phyloP scores from a whole-genome alignment of 345 rosid species.

The Raphanus sativus region DNA sequence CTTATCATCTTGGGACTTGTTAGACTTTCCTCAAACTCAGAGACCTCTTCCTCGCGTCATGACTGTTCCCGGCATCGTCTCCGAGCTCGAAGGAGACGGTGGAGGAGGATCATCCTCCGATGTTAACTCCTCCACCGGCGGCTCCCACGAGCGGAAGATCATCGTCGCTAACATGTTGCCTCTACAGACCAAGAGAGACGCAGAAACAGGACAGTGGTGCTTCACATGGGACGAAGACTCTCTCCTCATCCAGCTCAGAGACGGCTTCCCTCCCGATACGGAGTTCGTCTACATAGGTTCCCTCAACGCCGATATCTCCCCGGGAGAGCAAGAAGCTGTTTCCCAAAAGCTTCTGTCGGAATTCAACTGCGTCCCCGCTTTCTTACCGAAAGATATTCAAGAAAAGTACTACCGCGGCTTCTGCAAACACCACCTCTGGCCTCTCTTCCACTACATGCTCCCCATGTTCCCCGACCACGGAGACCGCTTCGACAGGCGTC shows the following conservation, averaged over 20 bases:
- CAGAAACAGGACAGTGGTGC: conserved; percentile 54
- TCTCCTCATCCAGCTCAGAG: conserved; percentile 56
- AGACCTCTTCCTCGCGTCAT: conserved; percentile 68
- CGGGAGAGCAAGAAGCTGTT: conserved; percentile 65
- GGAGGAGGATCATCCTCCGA: conserved; percentile 48
- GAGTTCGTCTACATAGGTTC: conserved; percentile 74
- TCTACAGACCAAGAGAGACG: conserved; percentile 47
- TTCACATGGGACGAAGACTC: conserved; percentile 65
- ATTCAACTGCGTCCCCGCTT: conserved; percentile 73
- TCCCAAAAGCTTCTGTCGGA: conserved; percentile 58
- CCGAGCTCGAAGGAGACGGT: conserved; percentile 52
- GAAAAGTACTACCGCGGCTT: conserved; percentile 68
- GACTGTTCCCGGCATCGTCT: conserved; percentile 70
- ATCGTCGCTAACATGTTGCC: conserved; percentile 63
- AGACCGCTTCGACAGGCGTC: conserved; percentile 65
- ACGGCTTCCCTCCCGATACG: conserved; percentile 60
- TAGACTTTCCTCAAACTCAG: conserved; percentile 60
- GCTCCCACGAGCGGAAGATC: conserved; percentile 50
- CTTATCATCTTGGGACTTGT: conserved; percentile 57
- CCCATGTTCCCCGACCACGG: conserved; percentile 83
- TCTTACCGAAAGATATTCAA: conserved; percentile 61
- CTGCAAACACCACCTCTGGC: conserved; percentile 82
- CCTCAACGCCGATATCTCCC: conserved; percentile 57
- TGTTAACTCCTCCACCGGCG: conserved; percentile 50
- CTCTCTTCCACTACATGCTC: conserved; percentile 81